Percentiles rank a stretch among this genome's conserved stretches.
phyloP scores from a whole-genome alignment of 371 early-diverging fungal species.

The Saksenaea vasiformis region DNA sequence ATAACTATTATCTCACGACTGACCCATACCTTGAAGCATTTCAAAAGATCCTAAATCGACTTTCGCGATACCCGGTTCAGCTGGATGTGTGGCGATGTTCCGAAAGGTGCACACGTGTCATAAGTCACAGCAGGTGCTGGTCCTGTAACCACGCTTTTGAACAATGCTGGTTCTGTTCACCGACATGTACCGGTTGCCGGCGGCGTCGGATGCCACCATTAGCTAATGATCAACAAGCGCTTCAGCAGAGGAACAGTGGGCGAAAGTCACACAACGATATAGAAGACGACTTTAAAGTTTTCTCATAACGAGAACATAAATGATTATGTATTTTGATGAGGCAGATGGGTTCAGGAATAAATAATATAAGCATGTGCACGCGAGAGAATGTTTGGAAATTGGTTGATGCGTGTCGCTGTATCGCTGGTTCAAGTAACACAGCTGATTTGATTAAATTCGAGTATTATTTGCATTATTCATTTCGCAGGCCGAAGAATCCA shows the following conservation, averaged over 20 bases:
- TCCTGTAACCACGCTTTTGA: constrained; percentile 31
- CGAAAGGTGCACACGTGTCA: constrained; percentile 9
- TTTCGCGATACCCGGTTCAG: constrained; percentile 32
- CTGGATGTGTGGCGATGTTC: constrained; percentile 36
- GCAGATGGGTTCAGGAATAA: too few relatives aligned
- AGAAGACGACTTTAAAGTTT: background rate
- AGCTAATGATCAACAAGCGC: constrained; percentile 33
- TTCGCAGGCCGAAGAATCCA: too few relatives aligned
- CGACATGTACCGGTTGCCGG: constrained; percentile 29
- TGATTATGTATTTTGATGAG: too few relatives aligned
- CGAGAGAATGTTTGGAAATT: too few relatives aligned
- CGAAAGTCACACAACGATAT: background rate
- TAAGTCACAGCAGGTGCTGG: constrained; percentile 24
- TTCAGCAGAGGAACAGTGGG: background rate
- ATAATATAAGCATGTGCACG: too few relatives aligned
- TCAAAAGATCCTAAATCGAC: constrained; percentile 33
- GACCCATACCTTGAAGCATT: constrained; percentile 33
- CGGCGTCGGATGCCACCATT: constrained; percentile 36
- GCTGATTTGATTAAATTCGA: too few relatives aligned
- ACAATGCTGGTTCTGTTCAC: constrained; percentile 31
- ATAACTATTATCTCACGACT: constrained; percentile 40
- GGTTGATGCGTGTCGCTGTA: too few relatives aligned
- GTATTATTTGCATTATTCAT: too few relatives aligned
- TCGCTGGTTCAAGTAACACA: too few relatives aligned
- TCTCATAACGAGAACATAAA: too few relatives aligned